These are phyloP conservation scores for Sophora flavescens DNA, from an alignment of 306 rosid genomes.

Conservation along the genomic window DNA sequence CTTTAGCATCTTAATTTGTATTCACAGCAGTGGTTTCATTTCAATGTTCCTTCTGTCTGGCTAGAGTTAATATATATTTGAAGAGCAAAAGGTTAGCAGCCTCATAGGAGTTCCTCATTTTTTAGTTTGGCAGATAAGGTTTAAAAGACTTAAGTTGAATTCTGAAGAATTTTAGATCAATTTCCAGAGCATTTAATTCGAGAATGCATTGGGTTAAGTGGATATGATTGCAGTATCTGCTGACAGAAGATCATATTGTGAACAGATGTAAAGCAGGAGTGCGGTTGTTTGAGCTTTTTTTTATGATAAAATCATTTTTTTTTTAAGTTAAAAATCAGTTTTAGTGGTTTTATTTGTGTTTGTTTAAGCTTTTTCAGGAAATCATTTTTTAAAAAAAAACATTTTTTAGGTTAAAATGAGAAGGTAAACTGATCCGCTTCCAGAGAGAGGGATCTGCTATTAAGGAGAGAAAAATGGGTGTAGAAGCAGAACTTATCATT, in stretches of 20 bases:
- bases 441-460: no score
- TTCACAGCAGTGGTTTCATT: conserved; percentile 20
- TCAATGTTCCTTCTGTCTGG: conserved; percentile 30
- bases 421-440: no score
- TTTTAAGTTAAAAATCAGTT: no score
- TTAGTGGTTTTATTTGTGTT: no score
- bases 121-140: conserved; percentile 13
- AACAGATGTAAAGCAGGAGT: not conserved
- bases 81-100: conserved; percentile 27
- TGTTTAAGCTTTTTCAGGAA: no score
- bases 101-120: not conserved
- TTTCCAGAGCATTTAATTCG: not conserved
- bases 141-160: not conserved
- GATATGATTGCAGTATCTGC: conserved; percentile 27
- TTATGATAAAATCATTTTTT: no score
- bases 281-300: no score
- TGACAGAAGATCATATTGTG: conserved; percentile 1
- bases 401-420: no score
- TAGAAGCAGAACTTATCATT: no score
- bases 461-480: no score
- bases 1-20: conserved; percentile 12
- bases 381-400: no score
- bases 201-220: conserved; percentile 1
- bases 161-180: not conserved
- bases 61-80: not conserved